phyloP scores from a whole-genome alignment of 225 moss, liverwort and hornwort genomes.

The Ulota crispa region DNA sequence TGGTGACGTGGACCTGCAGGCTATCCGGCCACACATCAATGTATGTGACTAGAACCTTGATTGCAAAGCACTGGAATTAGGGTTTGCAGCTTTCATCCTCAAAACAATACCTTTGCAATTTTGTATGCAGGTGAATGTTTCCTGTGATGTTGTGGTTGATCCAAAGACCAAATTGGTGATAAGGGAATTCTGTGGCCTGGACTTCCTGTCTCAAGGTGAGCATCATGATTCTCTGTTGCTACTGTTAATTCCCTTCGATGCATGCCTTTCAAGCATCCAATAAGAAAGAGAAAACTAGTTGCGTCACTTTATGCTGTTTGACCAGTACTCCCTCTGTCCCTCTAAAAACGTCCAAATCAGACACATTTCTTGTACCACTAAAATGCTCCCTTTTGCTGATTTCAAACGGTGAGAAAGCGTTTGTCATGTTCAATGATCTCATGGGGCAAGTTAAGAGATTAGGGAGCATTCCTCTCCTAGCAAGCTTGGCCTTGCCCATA shows the following conservation, averaged over 20 bases:
- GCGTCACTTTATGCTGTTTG: neutral
- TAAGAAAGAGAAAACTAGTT: neutral
- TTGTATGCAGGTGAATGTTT: conserved; percentile 59
- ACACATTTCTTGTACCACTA: too few relatives aligned
- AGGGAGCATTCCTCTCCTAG: too few relatives aligned
- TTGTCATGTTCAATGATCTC: too few relatives aligned
- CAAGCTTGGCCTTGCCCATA: too few relatives aligned
- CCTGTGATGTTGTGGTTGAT: conserved; percentile 68
- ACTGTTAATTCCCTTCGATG: neutral
- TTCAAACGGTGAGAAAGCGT: too few relatives aligned
- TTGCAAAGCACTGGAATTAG: conserved; percentile 7
- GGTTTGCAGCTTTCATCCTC: conserved; percentile 1
- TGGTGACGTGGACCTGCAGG: conserved; percentile 63
- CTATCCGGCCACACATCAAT: conserved; percentile 57
- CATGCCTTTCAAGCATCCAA: neutral
- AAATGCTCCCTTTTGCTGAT: too few relatives aligned
- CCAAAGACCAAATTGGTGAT: conserved; percentile 57
- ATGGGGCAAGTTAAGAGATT: too few relatives aligned
- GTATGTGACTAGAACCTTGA: conserved; percentile 37
- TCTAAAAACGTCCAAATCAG: too few relatives aligned
- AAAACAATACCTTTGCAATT: conserved; percentile 4
- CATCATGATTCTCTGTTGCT: neutral
- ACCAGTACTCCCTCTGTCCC: too few relatives aligned
- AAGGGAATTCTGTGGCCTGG: conserved; percentile 56
- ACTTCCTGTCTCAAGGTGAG: conserved; percentile 45